Conservation (phyloP, 2,329 filamentous ascomycete species). For the Didymellaceae sp. region DNA sequence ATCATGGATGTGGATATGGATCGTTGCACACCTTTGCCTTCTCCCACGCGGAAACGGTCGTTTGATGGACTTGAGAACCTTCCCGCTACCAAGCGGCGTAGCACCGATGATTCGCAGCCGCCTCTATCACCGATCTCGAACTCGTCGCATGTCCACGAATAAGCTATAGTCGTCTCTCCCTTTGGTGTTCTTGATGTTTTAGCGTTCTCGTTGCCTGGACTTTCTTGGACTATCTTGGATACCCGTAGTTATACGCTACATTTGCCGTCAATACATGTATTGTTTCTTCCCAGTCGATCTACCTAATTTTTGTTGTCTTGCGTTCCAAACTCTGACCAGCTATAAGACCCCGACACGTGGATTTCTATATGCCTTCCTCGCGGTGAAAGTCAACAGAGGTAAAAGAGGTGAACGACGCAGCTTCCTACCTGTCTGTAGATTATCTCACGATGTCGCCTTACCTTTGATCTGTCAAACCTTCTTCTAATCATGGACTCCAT, state of each 20-base stretch:
- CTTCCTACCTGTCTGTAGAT: too few relatives aligned
- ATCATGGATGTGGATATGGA: conserved; percentile 8
- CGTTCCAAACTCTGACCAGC: too few relatives aligned
- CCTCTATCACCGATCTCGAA: conserved; percentile 38
- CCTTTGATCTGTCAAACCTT: too few relatives aligned
- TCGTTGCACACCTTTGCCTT: conserved; percentile 3
- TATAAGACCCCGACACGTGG: too few relatives aligned
- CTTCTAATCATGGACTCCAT: too few relatives aligned
- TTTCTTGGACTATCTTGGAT: too few relatives aligned
- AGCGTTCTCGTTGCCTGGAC: conserved; percentile 1
- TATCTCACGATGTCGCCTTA: too few relatives aligned
- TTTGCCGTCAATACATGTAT: background rate
- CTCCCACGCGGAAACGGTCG: conserved; percentile 26
- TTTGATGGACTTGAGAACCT: conserved; percentile 21
- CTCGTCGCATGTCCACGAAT: conserved; percentile 19
- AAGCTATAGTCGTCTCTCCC: background rate
- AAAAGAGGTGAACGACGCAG: too few relatives aligned
- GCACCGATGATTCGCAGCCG: conserved; percentile 26
- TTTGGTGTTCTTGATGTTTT: background rate
- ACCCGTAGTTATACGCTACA: conserved; percentile 15
- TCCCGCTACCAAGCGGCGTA: conserved; percentile 28
- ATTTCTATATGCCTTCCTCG: too few relatives aligned
- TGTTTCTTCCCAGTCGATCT: too few relatives aligned
- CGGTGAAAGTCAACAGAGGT: too few relatives aligned
- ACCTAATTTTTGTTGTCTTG: too few relatives aligned